Evolutionary conservation across 768 basidiomycete genomes (phyloP).

Genomic region (Tricholoma sp.): DNA sequence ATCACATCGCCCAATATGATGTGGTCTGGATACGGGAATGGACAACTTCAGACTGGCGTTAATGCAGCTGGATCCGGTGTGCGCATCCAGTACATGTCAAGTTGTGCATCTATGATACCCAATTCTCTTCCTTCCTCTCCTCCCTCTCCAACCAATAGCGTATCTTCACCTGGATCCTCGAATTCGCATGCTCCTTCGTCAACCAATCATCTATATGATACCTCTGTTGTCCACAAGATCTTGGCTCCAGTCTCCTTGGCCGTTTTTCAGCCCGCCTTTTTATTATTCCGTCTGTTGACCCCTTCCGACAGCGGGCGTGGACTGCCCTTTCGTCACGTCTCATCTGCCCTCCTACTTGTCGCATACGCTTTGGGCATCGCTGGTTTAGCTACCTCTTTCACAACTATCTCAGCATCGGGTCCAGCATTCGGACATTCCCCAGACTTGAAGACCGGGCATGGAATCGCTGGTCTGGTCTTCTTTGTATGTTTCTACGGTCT

Average conservation of each 20-base stretch:
- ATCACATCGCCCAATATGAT: conserved; percentile 47
- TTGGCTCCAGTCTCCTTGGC: conserved; percentile 41
- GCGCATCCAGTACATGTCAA: conserved; percentile 47
- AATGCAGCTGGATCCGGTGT: conserved; percentile 69
- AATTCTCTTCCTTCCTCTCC: conserved; percentile 18
- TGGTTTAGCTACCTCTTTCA: conserved; percentile 61
- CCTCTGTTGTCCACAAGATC: conserved; percentile 41
- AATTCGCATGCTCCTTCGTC: background rate
- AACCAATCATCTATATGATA: conserved; percentile 20
- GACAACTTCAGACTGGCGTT: conserved; percentile 55
- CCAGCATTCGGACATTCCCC: conserved; percentile 13
- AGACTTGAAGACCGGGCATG: conserved; percentile 48
- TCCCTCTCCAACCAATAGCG: conserved; percentile 16
- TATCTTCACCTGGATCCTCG: conserved; percentile 7
- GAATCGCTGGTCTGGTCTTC: conserved; percentile 58
- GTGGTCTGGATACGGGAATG: conserved; percentile 66
- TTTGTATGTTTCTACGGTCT: conserved; percentile 56
- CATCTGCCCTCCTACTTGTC: conserved; percentile 31
- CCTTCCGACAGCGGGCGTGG: conserved; percentile 10
- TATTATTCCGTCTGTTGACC: conserved; percentile 31
- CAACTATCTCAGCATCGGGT: conserved; percentile 38
- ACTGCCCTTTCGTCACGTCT: background rate
- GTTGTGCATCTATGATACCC: conserved; percentile 46
- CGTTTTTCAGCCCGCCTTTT: conserved; percentile 28
- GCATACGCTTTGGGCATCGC: conserved; percentile 57